These are phyloP conservation scores for Arachis monticola DNA, from an alignment of 331 rosid genomes.

Conservation along the genomic window DNA sequence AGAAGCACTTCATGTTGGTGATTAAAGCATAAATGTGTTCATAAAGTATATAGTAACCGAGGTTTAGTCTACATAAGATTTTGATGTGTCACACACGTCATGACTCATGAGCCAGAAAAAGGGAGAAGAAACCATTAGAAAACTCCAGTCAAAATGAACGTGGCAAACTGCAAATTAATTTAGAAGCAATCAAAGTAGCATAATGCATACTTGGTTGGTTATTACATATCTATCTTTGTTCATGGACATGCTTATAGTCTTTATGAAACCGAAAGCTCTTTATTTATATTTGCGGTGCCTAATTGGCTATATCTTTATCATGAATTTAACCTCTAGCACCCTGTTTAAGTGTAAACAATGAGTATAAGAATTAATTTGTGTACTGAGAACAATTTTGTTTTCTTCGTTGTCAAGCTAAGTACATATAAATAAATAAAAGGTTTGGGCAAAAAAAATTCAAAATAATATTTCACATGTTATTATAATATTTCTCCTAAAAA, in stretches of 20 bases:
- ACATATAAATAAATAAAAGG: not conserved
- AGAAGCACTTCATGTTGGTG: slow-evolving; percentile 27
- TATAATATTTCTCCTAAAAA: no score
- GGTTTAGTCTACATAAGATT: not conserved
- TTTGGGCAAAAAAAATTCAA: slow-evolving; percentile 2
- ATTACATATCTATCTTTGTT: not conserved
- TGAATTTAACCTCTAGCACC: no score
- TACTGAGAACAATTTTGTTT: not conserved
- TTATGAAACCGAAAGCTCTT: not conserved
- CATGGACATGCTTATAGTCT: not conserved
- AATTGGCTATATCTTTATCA: not conserved
- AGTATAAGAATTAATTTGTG: no score
- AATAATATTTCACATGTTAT: slow-evolving; percentile 14
- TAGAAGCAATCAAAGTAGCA: slow-evolving; percentile 7
- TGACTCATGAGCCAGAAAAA: not conserved
- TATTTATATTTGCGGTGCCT: not conserved
- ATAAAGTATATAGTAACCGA: not conserved
- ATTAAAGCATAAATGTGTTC: not conserved
- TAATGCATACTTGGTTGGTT: not conserved
- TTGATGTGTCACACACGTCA: slow-evolving; percentile 26
- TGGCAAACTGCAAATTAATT: slow-evolving; percentile 18
- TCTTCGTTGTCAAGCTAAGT: slow-evolving; percentile 1
- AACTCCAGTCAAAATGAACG: slow-evolving; percentile 11
- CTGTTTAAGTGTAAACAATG: no score
- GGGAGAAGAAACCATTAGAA: slow-evolving; percentile 13